Evolutionary conservation across 495 filamentous ascomycete genomes (phyloP), one percentile per base, ranked within the genome.

Genomic region (Penicillium coprophilum): DNA sequence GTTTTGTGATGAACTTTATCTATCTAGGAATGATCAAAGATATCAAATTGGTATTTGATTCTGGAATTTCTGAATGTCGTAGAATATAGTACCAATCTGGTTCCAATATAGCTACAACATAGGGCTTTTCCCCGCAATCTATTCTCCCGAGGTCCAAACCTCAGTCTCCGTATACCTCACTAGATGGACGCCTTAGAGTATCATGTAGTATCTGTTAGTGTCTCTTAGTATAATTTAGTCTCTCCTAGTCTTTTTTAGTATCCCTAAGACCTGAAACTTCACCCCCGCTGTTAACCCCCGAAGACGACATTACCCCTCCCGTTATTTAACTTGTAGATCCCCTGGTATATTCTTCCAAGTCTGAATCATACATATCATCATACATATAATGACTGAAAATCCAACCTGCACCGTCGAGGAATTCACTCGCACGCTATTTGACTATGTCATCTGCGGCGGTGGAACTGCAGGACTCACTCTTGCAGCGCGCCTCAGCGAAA

Each of bases 391-490:
- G 48, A 34, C 48, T 6, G 32, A 49, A 38, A 38, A 38, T 38
- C 51, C 56, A 24, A 62, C 56, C 1, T 56, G 56, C 36, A 50
- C 56, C 2, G 30, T 62, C 15, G 56, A 59, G 30, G 60, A 62
- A 23, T 62, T 62, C 23, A 51, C 48, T 8, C 23, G 38, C 8
- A 62, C 56, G 4, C 44, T 56, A 13, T 66, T 63, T 45, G 72
- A 75, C 61, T 77, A 68, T 50, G 62, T 77, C 21, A 71, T 77
- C 44, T 53, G 71, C 36, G 73, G 80, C 0, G 80, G 74, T 4
- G 81, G 81, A 6, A 76, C 79, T 12, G 73, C 77, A 24, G 80
- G 79, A 1, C 63, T 81, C 17, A 72, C 70, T 2, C 65, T 83
- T 39, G 80, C 80, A 1, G 70, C 75, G 39, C 71, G 78, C 11